These are phyloP conservation scores for Alopecurus myosuroides DNA, from an alignment of 176 grass and related monocot species.

Conservation along the genomic window DNA sequence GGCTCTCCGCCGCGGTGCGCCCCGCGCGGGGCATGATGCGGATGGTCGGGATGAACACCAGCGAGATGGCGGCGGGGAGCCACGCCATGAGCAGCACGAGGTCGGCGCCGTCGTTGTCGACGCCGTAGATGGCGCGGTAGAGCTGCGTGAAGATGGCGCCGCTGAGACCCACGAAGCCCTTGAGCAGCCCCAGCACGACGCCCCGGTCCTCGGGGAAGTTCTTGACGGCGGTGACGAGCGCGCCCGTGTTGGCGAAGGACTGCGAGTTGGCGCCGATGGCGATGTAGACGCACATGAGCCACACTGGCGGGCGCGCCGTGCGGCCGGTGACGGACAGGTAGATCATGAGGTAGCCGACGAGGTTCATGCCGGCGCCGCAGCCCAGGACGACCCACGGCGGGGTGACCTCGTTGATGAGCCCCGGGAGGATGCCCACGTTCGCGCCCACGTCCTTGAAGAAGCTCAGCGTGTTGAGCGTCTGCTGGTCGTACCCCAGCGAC, in stretches of 20 bases:
- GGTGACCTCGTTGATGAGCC: constrained; percentile 56
- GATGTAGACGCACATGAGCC: constrained; percentile 84
- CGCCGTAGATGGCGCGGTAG: constrained; percentile 62
- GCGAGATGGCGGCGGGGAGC: constrained; percentile 68
- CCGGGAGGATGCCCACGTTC: constrained; percentile 60
- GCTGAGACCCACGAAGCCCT: constrained; percentile 75
- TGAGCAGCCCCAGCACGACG: constrained; percentile 64
- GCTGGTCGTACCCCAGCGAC: constrained; percentile 71
- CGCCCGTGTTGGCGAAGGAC: constrained; percentile 77
- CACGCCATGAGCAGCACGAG: constrained; percentile 77
- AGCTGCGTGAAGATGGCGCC: constrained; percentile 92
- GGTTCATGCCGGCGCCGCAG: constrained; percentile 64
- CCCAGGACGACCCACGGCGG: constrained; percentile 57
- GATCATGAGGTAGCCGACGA: constrained; percentile 75
- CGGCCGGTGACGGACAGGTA: constrained; percentile 55
- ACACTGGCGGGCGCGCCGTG: constrained; percentile 34
- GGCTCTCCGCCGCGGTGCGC: background rate
- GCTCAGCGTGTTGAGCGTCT: constrained; percentile 72
- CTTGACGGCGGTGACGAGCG: constrained; percentile 62
- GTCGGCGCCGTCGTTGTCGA: constrained; percentile 25
- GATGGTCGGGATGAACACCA: constrained; percentile 60
- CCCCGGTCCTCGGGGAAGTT: constrained; percentile 72
- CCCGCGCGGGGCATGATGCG: constrained; percentile 42
- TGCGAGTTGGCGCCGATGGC: constrained; percentile 63
- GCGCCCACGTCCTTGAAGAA: constrained; percentile 90